A percentile compares a stretch with the other conserved stretches of the same genome.
These are phyloP conservation scores for Pestalotiopsis sp. DNA, from an alignment of 2,329 filamentous ascomycete species.

Conservation along the genomic window DNA sequence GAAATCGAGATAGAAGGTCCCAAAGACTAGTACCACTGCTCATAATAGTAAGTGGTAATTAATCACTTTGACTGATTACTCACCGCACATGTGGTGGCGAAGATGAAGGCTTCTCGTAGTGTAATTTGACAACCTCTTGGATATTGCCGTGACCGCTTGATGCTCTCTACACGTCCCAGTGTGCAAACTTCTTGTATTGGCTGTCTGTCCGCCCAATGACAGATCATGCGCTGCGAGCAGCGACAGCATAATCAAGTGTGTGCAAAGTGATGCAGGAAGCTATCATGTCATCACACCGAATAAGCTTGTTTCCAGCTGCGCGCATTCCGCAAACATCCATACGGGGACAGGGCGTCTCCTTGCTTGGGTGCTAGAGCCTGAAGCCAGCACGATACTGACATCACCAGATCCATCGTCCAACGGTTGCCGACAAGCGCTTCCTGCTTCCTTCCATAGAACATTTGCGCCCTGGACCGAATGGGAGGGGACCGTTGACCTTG, in stretches of 20 bases:
- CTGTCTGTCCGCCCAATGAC: too few species aligned
- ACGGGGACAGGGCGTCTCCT: not conserved
- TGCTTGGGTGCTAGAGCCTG: not conserved
- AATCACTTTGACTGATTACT: not conserved
- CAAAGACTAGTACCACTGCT: not conserved
- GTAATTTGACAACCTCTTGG: not conserved
- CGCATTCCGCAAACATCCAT: not conserved
- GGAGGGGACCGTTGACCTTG: not conserved
- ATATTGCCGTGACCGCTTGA: not conserved
- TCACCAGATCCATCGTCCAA: not conserved
- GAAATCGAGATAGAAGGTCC: conserved; percentile 2
- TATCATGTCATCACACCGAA: too few species aligned
- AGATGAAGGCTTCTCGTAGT: not conserved
- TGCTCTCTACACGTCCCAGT: too few species aligned
- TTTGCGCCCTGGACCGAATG: not conserved
- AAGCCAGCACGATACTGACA: not conserved
- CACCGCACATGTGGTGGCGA: not conserved
- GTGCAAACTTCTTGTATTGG: too few species aligned
- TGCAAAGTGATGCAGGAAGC: too few species aligned
- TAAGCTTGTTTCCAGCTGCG: too few species aligned
- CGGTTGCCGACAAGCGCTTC: not conserved
- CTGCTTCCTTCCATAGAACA: too few species aligned
- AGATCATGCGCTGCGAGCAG: too few species aligned
- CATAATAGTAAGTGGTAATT: not conserved
- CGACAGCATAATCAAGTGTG: too few species aligned